Base-by-base conservation (phyloP, 202 grass and related monocot genomes). In the Panicum hallii region DNA sequence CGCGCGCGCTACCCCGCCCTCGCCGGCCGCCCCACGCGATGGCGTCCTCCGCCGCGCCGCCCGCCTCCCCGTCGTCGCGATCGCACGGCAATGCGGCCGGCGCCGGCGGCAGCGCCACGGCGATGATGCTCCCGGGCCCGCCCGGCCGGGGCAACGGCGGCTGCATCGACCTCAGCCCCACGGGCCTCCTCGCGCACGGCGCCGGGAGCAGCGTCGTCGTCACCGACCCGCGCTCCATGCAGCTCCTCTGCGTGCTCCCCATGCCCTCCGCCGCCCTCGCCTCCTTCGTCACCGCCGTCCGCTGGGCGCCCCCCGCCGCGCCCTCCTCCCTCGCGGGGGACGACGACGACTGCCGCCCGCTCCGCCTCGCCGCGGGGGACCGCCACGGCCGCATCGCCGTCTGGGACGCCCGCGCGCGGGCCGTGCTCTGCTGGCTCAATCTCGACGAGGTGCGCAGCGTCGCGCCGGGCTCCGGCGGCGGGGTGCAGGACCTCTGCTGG, bases 401-500 rank as follows among this genome's bases (percentile, higher is more conserved):
- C 50, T 99, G 93, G 97, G 91, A 99, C 82, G 82, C 94, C 5
- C 88, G 84, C 17, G 86, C 88, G 30, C 91, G 90, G 28, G 82
- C 41, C 67, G 74, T 99, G 48, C 89, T 99, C 67, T 88, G 88
- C 58, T 95, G 91, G 93, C 89, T 99, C 75, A 89, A 80, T 75
- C 96, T 96, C 63, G 90, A 99, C 58, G 78, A 83, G 74, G 69
- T 88, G 2, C 84, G 83, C 72, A 7, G 88, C 42, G 83, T 90
- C 32, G 79, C 88, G 6, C 80, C 83, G 13, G 80, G 82, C 61
- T 78, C 93, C 50, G 30, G 88, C 15, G 86, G 89, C 0, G 96
- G 93, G 46, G 88, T 99, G 16, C 91, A 95, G 93, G 96, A 99
- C 85, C 70, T 99, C 26, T 99, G 96, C 86, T 95, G 96, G 96